phyloP scores from a whole-genome alignment of 2,329 filamentous ascomycete genomes.

The Cercospora sp. region DNA sequence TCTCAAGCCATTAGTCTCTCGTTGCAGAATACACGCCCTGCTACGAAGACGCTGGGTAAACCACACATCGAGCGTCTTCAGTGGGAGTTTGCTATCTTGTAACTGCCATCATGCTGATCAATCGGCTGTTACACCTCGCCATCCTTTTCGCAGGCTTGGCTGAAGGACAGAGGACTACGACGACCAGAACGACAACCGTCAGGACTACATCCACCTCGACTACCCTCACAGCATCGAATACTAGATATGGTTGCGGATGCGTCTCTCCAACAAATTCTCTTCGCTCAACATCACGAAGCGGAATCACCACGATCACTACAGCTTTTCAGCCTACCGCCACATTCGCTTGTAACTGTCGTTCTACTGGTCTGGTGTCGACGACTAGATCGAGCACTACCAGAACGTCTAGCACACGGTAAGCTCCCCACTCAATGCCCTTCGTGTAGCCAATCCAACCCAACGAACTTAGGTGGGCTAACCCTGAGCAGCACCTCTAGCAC shows the following conservation, averaged over 20 bases:
- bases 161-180: conserved; percentile 4
- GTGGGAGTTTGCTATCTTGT: neutral
- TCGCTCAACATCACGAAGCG: neutral
- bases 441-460: neutral
- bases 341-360: conserved; percentile 10
- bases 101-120: neutral
- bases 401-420: neutral
- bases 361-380: conserved; percentile 1
- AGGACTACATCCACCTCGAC: conserved; percentile 9
- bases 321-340: neutral
- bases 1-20: neutral
- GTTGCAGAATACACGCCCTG: neutral
- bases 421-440: neutral
- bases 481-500: neutral
- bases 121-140: neutral
- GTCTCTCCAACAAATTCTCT: conserved; percentile 10
- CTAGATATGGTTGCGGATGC: conserved; percentile 10
- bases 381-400: neutral
- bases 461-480: neutral
- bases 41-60: neutral
- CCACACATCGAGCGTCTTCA: neutral
- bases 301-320: conserved; percentile 3
- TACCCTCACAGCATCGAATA: conserved; percentile 12
- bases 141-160: neutral
- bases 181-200: neutral